Evolutionary conservation across 1,284 basidiomycete species (phyloP), one percentile per base, ranked within the genome.

Genomic region (Austroboletus niveus): DNA sequence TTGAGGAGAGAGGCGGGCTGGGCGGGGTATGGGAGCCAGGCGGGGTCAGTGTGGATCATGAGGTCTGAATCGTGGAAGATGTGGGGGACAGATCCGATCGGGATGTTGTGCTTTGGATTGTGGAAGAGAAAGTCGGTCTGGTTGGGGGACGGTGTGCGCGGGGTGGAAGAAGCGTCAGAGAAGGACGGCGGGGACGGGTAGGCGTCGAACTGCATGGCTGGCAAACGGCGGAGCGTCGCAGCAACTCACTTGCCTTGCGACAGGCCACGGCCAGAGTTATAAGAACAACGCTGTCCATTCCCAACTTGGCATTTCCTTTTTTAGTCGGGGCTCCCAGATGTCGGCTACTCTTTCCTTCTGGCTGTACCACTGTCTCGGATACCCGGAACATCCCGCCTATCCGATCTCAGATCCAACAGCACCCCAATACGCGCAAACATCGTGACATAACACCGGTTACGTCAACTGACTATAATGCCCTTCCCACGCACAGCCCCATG

Each of bases 101-200:
- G 73, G 56, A 66, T 58, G 60, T 73, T 71, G 69, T 72, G 71
- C 66, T 70, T 72, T 51, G 75, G 66, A 49, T 57, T 63, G 43
- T 51, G 40, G 54, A 60, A 63, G 53, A 70, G 63, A 66, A 78
- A 63, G 65, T 79, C 76, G 57, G 76, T 60, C 40, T 71, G 67
- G 55, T 71, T 74, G 5, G 86, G 85, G 2, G 85, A 86, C 2
- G 86, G 86, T 0, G 86, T 88, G 52, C 85, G 79, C 6, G 85
- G 86, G 3, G 84, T 78, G 54, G 84, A 80, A 46, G 65, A 77
- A 36, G 77, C 73, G 70, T 79, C 79, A 54, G 78, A 78, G 65
- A 75, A 78, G 55, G 69, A 76, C 56, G 67, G 55, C 40, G 77
- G 70, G 50, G 81, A 76, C 55, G 79, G 72, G 70, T 84, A 85